Evolutionary conservation across 2,329 filamentous ascomycete genomes (phyloP), one percentile per base, ranked within the genome.

Genomic region (Paraphaeosphaeria sporulosa): DNA sequence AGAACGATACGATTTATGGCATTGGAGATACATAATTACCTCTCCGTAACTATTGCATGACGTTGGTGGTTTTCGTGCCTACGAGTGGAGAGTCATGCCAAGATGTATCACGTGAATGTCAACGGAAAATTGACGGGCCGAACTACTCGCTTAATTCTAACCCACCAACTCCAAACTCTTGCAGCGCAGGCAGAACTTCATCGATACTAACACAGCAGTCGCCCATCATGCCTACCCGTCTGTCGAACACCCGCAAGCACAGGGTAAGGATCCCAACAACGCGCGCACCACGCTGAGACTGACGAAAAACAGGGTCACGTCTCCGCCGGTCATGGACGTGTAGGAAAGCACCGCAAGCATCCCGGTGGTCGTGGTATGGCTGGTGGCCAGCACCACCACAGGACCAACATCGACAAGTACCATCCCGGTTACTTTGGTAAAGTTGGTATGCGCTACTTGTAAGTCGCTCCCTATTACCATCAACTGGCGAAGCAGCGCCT

Each of bases 401-500:
- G 92, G 74, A 96, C 92, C 79, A 96, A 96, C 86, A 85, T 93
- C 78, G 90, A 92, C 83, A 94, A 94, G 85, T 93, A 94, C 90
- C 92, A 96, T 81, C 93, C 94, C 67, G 95, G 95, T 93, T 98
- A 98, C 92, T 98, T 97, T 85, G 93, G 93, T 85, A 97, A 97
- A 91, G 97, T 97, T 84, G 93, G 93, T 61, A 72, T 71, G 68
- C 53, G 68, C 19, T 64, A 68, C 60, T 70, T 97, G 44, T 48
- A 17, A 48, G 44, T 17, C 2, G 30, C 30, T 32, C 30, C 30
- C 10, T 32, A 6, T 32, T 8, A 2, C 30, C 30, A 5, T 32
- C 30, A n/a, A 12, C 6, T 27, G 25, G 25, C 25, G 25, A 27
- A 3, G 25, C 25, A 27, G 25, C 25, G 25, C 25, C 25, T 27